Base-by-base conservation (phyloP, 2,329 filamentous ascomycete genomes). In the Aspergillus carbonarius region DNA sequence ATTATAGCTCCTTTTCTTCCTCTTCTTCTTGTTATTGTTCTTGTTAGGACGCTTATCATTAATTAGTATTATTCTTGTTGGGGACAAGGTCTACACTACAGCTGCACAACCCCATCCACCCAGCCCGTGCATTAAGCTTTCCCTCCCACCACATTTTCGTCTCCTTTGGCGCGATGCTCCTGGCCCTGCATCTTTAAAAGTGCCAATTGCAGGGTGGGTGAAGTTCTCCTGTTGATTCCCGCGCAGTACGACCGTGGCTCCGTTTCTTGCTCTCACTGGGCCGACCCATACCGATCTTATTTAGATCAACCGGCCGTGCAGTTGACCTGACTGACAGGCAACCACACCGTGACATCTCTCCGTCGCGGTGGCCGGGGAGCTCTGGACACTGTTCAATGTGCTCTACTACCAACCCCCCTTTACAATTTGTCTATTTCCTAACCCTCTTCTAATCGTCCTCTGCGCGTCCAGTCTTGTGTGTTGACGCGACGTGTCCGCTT, bases 221-320 rank as follows among this genome's bases (percentile, higher is more conserved):
- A 15, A 25, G 9, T 30, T 42, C 34, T 49, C 42, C 54, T 23
- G 44, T 47, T 39, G 5, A 32, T 47, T 18, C 8, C 35, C 39
- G 18, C 37, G 30, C 30, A 12, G 46, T 50, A 30, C 55, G 27
- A 47, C 37, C 27, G 56, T 62, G 55, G 44, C 49, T 50, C 46
- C 44, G 50, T 56, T 52, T 66, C 60, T 66, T 66, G 66, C 65
- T 60, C 56, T 55, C 47, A 13, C 60, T 62, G 62, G 68, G 68
- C 71, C 66, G 68, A 65, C 66, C 66, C 63, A 66, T 61, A 39
- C 60, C 59, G n/a, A 49, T 20, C 30, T 63, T 70, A 72, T 70
- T 68, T 53, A 62, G 68, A 72, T 70, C 66, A 60, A 61, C 64
- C 63, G 60, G 60, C 60, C 56, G 18, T 53, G 59, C 60, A 58